Evolutionary conservation across 1,284 basidiomycete species (phyloP).

Genomic region (Ustilago tritici): DNA sequence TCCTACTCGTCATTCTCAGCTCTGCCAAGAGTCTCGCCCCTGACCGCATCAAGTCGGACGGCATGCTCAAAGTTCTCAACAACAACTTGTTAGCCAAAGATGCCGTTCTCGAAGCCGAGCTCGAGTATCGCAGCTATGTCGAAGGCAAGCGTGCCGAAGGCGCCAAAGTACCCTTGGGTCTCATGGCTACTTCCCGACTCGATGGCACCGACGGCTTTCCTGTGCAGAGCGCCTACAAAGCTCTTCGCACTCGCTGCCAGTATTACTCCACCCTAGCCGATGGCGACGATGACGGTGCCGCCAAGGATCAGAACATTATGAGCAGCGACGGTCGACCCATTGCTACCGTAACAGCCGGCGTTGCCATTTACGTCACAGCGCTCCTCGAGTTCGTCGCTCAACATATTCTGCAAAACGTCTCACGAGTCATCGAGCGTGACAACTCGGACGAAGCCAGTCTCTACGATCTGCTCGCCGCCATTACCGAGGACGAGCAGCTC

Average conservation of each 20-base stretch:
- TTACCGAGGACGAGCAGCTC: constrained; percentile 62
- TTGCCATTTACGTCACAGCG: constrained; percentile 65
- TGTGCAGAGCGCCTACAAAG: constrained; percentile 59
- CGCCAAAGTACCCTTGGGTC: constrained; percentile 58
- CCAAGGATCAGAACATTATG: constrained; percentile 64
- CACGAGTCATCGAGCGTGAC: constrained; percentile 63
- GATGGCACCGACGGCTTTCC: constrained; percentile 63
- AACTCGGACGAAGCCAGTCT: constrained; percentile 64
- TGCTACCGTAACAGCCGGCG: constrained; percentile 64
- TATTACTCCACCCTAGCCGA: constrained; percentile 63
- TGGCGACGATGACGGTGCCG: constrained; percentile 48
- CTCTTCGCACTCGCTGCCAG: constrained; percentile 56
- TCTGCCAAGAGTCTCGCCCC: constrained; percentile 61
- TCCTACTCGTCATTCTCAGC: constrained; percentile 56
- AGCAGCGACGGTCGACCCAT: constrained; percentile 63
- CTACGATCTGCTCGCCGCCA: constrained; percentile 56
- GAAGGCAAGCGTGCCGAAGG: constrained; percentile 63
- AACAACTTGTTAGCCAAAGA: constrained; percentile 62
- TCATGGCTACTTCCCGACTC: constrained; percentile 61
- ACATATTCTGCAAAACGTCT: constrained; percentile 59
- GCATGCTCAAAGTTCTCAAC: constrained; percentile 58
- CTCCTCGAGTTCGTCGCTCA: constrained; percentile 62
- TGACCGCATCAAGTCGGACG: constrained; percentile 65
- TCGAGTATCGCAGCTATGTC: constrained; percentile 60
- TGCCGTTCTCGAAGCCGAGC: constrained; percentile 64